Conservation (phyloP, 352 stramenopile genomes). For the Pythium insidiosum region DNA sequence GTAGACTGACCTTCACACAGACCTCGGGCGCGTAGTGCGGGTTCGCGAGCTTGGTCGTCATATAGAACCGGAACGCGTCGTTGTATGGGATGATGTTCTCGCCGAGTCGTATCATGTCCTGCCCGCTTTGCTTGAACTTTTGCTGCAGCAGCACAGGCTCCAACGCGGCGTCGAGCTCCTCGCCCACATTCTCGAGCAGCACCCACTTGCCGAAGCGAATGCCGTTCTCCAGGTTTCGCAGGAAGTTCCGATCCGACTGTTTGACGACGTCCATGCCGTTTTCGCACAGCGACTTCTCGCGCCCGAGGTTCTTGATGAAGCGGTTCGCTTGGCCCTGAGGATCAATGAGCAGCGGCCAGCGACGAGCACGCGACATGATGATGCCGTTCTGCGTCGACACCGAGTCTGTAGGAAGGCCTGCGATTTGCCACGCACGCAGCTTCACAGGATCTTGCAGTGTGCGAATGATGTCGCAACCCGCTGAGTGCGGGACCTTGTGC, state of each 20-base stretch:
- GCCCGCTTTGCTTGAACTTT: slow-evolving; percentile 90
- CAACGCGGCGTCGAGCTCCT: slow-evolving; percentile 86
- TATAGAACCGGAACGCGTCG: slow-evolving; percentile 86
- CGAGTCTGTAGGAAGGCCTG: slow-evolving; percentile 77
- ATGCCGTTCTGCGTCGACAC: slow-evolving; percentile 94
- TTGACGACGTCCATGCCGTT: slow-evolving; percentile 92
- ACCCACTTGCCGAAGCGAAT: slow-evolving; percentile 90
- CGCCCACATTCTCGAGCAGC: slow-evolving; percentile 85
- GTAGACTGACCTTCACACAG: slow-evolving; percentile 87
- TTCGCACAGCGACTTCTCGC: slow-evolving; percentile 76
- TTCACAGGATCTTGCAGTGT: slow-evolving; percentile 87
- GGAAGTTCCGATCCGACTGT: slow-evolving; percentile 82
- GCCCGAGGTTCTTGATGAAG: slow-evolving; percentile 87
- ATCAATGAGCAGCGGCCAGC: slow-evolving; percentile 89
- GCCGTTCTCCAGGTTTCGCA: slow-evolving; percentile 84
- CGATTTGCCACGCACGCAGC: slow-evolving; percentile 83
- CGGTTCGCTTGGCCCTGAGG: slow-evolving; percentile 90
- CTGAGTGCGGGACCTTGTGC: slow-evolving; percentile 60
- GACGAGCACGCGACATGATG: slow-evolving; percentile 76
- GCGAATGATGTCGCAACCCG: slow-evolving; percentile 79
- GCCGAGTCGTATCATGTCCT: slow-evolving; percentile 88
- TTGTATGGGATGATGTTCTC: slow-evolving; percentile 92
- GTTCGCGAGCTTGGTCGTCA: slow-evolving; percentile 91
- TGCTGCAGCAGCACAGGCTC: slow-evolving; percentile 88
- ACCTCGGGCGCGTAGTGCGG: slow-evolving; percentile 90